These are phyloP conservation scores for Elongisporangium prolatum DNA, from an alignment of 352 stramenopile genomes.

Conservation along the genomic window DNA sequence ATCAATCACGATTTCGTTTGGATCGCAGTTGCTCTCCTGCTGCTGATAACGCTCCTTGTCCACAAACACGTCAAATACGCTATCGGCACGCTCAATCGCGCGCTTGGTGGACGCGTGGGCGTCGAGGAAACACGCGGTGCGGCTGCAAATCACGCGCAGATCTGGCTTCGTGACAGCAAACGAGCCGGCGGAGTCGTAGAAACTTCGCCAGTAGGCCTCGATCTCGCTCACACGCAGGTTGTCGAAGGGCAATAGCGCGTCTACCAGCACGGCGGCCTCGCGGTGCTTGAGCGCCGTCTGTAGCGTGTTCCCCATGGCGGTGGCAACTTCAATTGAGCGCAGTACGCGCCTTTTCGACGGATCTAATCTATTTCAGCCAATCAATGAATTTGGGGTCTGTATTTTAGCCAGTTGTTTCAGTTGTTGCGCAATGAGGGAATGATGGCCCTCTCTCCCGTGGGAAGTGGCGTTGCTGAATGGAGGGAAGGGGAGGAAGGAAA, in stretches of 20 bases:
- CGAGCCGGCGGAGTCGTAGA: conserved; percentile 72
- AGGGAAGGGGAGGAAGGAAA: neutral
- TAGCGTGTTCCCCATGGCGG: conserved; percentile 55
- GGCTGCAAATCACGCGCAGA: conserved; percentile 60
- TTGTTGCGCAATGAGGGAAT: neutral
- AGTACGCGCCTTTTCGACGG: conserved; percentile 25
- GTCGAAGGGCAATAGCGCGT: conserved; percentile 69
- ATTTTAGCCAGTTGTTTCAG: neutral
- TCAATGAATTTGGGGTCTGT: neutral
- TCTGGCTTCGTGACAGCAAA: conserved; percentile 63
- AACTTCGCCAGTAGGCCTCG: conserved; percentile 79
- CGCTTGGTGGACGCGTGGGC: conserved; percentile 35
- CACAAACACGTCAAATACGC: conserved; percentile 55
- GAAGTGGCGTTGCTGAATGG: neutral
- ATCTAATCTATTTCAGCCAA: conserved; percentile 20
- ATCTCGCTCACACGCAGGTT: conserved; percentile 65
- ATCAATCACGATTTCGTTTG: conserved; percentile 36
- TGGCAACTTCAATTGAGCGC: conserved; percentile 1
- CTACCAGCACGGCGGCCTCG: conserved; percentile 32
- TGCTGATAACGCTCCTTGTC: conserved; percentile 22
- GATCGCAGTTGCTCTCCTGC: conserved; percentile 5
- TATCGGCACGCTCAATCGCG: conserved; percentile 39
- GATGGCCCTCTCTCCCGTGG: neutral
- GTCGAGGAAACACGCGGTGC: conserved; percentile 30
- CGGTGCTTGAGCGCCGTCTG: conserved; percentile 44